A percentile compares a stretch with the other conserved stretches of the same genome.
phyloP scores from a whole-genome alignment of 1,284 basidiomycete species.

The Austropuccinia psidii region DNA sequence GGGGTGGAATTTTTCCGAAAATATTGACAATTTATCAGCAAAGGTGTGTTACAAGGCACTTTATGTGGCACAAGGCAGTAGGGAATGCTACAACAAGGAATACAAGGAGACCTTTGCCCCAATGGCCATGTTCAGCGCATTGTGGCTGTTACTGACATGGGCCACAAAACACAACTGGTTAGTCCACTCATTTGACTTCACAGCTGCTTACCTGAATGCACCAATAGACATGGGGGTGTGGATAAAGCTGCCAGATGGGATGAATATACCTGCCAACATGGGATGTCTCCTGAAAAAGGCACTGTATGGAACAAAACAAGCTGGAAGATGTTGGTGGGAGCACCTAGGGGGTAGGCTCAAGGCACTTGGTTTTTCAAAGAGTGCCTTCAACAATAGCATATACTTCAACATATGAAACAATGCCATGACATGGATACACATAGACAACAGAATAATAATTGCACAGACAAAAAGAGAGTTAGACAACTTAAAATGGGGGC shows the following conservation, averaged over 20 bases:
- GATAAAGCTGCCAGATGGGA: neutral
- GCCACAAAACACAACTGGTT: neutral
- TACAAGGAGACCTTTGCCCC: constrained; percentile 14
- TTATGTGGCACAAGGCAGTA: neutral
- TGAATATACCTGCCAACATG: neutral
- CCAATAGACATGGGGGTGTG: neutral
- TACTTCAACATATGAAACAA: too few species aligned
- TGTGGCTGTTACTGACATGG: neutral
- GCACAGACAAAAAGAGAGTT: neutral
- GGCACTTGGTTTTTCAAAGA: neutral
- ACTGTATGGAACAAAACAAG: neutral
- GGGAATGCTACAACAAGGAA: neutral
- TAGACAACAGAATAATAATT: neutral
- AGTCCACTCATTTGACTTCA: neutral
- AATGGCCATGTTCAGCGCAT: neutral
- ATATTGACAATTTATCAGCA: too few species aligned
- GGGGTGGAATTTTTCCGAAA: too few species aligned
- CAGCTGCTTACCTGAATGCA: neutral
- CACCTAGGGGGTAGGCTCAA: neutral
- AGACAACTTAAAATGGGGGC: neutral
- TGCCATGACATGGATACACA: constrained; percentile 14
- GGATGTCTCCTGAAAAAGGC: neutral
- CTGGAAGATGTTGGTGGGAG: neutral
- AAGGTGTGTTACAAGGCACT: neutral
- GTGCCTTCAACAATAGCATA: neutral